phyloP scores from a whole-genome alignment of 108 stramenopile species.

The Stephanodiscus triporus region DNA sequence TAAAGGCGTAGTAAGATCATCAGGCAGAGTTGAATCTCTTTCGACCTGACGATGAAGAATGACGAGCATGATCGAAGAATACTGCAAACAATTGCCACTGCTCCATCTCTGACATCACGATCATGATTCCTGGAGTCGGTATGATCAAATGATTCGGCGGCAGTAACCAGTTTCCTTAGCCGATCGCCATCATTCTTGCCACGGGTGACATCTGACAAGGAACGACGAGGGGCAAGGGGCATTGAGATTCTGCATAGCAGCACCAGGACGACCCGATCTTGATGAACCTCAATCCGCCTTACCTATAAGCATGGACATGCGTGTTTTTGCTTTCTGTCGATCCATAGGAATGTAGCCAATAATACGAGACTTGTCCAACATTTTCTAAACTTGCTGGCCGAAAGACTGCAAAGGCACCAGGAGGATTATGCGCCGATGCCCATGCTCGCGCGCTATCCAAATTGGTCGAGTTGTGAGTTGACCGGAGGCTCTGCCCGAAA shows the following conservation, averaged over 20 bases:
- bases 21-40: conserved; percentile 21
- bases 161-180: conserved; percentile 20
- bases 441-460: background rate
- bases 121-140: conserved; percentile 34
- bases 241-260: background rate
- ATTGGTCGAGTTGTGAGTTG: background rate
- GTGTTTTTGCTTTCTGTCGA: conserved; percentile 22
- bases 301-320: conserved; percentile 42
- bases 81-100: conserved; percentile 32
- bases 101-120: conserved; percentile 33
- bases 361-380: conserved; percentile 21
- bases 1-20: conserved; percentile 29
- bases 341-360: conserved; percentile 48
- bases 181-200: conserved; percentile 32
- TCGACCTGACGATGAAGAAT: conserved; percentile 38
- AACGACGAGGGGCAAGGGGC: background rate
- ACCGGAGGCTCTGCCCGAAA: background rate
- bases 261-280: background rate
- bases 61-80: conserved; percentile 43
- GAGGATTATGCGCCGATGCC: background rate
- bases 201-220: conserved; percentile 33
- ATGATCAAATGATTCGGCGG: conserved; percentile 32
- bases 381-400: background rate
- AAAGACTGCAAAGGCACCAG: background rate
- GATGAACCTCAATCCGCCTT: conserved; percentile 2